Conservation (phyloP, 1,139 yeast genomes). For the Taphrina wiesneri region DNA sequence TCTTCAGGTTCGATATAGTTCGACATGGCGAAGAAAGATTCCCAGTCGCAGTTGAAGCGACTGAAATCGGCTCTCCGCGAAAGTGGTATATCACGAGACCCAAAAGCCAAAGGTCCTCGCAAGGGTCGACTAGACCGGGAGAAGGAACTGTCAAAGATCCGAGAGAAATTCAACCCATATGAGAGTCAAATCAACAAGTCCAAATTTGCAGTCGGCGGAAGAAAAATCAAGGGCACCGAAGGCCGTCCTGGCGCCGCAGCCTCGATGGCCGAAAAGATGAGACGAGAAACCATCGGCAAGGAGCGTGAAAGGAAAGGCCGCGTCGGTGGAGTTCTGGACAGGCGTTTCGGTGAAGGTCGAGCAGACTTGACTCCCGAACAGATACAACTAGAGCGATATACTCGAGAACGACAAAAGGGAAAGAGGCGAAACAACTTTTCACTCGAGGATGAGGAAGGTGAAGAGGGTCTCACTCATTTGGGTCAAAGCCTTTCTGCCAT, state of each 20-base stretch:
- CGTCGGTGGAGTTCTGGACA: constrained; percentile 76
- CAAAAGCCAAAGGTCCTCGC: constrained; percentile 20
- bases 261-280: constrained; percentile 70
- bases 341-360: constrained; percentile 90
- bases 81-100: constrained; percentile 18
- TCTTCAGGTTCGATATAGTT: too few species aligned
- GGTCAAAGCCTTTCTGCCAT: constrained; percentile 65
- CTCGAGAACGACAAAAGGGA: constrained; percentile 70
- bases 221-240: constrained; percentile 62
- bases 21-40: constrained; percentile 26
- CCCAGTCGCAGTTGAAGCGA: constrained; percentile 30
- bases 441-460: constrained; percentile 69
- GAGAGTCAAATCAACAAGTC: constrained; percentile 71
- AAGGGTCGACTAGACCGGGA: constrained; percentile 24
- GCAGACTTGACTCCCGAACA: constrained; percentile 75
- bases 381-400: constrained; percentile 91
- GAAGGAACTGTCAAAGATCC: constrained; percentile 54
- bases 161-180: constrained; percentile 86
- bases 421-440: constrained; percentile 50
- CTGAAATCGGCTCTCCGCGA: constrained; percentile 31
- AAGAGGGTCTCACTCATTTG: constrained; percentile 67
- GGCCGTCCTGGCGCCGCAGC: constrained; percentile 74
- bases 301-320: constrained; percentile 63
- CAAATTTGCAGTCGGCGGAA: constrained; percentile 64
- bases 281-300: constrained; percentile 67